Base-by-base conservation (phyloP, 345 rosid species). In the Rhodamnia argentea region DNA sequence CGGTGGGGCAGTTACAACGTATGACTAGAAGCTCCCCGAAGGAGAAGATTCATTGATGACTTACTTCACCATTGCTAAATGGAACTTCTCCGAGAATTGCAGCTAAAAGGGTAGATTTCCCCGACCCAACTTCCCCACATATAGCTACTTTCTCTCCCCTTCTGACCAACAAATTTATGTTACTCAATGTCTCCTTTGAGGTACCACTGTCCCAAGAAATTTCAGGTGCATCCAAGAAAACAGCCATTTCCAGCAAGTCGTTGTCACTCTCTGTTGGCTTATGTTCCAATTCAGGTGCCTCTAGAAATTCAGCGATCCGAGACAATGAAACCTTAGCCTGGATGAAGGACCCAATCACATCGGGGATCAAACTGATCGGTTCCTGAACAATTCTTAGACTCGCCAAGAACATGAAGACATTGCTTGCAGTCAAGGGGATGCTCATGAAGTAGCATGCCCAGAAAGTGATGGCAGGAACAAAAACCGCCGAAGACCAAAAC, bases 41-140 rank as follows among this genome's bases (percentile, higher is more conserved):
- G 76, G 76, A 62, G 75, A 64, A 64, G 76, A 64, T 64, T 55
- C 24, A 29, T 64, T 32, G 59, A 59, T 27, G 22, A 88, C 92
- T 90, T 90, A 91, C 93, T 16, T 57, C 87, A 87, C 95, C 94
- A 52, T 87, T 85, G 64, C 84, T 83, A 44, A 85, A 87, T 55
- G 94, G 93, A 89, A 91, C 92, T 90, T 94, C 94, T 84, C 94
- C 92, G n/a, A 94, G 94, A 87, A 92, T 84, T 37, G 91, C 90
- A 22, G 92, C 90, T 85, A 92, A 90, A 87, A 92, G 91, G 13
- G 94, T 91, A 64, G 94, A 92, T 89, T 94, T 94, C 6, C 94
- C 92, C 10, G 94, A 92, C 32, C 96, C 94, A 55, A 92, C 94
- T 82, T 91, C 93, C 59, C 94, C 94, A 85, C 94, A 93, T 52